Conservation (phyloP, 495 filamentous ascomycete species). For the Penicillium flavigenum region DNA sequence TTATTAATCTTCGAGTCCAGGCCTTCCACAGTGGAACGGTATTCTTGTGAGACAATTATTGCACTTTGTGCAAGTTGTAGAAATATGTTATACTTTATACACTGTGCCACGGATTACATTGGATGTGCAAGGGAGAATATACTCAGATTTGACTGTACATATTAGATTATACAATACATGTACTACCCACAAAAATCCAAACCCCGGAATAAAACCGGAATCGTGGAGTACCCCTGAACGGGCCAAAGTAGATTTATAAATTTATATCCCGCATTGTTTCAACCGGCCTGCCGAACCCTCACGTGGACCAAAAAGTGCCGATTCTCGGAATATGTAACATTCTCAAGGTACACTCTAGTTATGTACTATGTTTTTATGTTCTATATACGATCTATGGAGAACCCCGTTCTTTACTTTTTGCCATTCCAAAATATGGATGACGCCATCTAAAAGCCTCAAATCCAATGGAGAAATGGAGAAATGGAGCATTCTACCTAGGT, state of each 20-base stretch:
- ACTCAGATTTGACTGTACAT: no score
- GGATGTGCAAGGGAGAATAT: no score
- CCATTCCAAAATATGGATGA: not conserved
- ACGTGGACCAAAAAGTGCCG: slow-evolving; percentile 11
- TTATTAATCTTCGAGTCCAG: slow-evolving; percentile 8
- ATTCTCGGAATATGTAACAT: not conserved
- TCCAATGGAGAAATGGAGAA: not conserved
- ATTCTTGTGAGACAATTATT: not conserved
- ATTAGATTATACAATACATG: no score
- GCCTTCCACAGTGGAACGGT: not conserved
- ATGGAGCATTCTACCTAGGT: slow-evolving; percentile 5
- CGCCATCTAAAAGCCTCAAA: slow-evolving; percentile 2
- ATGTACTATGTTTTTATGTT: no score
- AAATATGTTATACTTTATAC: no score
- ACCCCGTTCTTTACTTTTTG: not conserved
- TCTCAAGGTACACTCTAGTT: no score
- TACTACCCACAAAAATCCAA: no score
- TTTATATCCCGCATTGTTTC: slow-evolving; percentile 6
- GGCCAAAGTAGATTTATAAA: not conserved
- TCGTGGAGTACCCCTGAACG: not conserved
- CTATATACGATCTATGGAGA: not conserved
- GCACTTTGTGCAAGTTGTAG: no score
- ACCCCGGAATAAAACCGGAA: not conserved
- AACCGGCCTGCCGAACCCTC: slow-evolving; percentile 10
- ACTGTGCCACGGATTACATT: no score